phyloP scores from a whole-genome alignment of 176 grass and related monocot species.

The Zea mays region Zm-B73-REFERENCE-NAM-5.0 NC_050098.1:182305501-182306000 shows the following conservation, averaged over 20 bases:
- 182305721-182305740: background rate
- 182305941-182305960: background rate
- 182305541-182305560: too few species aligned
- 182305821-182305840: background rate
- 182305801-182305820: background rate
- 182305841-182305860: background rate
- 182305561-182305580: too few species aligned
- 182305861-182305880: background rate
- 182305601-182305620: too few species aligned
- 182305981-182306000: background rate
- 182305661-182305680: too few species aligned
- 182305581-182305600: too few species aligned
- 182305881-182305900: background rate
- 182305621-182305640: too few species aligned
- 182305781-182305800: background rate
- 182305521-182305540: too few species aligned
- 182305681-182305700: too few species aligned
- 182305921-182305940: background rate
- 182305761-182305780: too few species aligned
- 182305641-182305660: too few species aligned
- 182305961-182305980: background rate
- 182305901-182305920: background rate
- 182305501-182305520: too few species aligned
- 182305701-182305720: background rate
- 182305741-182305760: slow-evolving; percentile 31